Evolutionary conservation across 108 stramenopile genomes (phyloP), one percentile per base, ranked within the genome.

Genomic region (Skeletonema costatum): DNA sequence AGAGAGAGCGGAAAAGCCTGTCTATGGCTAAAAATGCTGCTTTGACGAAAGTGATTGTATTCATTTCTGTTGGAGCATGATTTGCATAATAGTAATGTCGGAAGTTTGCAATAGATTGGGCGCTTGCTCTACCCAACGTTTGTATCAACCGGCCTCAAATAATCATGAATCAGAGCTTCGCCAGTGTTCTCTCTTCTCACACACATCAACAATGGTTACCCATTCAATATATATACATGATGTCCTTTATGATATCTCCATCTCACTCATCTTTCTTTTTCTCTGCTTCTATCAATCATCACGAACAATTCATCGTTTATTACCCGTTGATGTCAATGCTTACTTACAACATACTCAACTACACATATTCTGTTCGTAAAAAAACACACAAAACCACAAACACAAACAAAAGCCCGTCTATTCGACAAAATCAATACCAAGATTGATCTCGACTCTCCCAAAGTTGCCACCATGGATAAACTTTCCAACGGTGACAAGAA

Each of bases 371-470:
- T 36, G 36, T 8, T 36, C 5, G 36, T 8, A 36, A 36, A 6
- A 36, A 36, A 32, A 29, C 58, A 59, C n/a, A 61, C 25, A 30
- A 33, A 30, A 63, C 5, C 11, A 36, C n/a, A 4, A n/a, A 36
- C 7, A 36, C 7, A 36, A 17, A 31, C 12, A 19, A 3, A 60
- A 70, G 70, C 82, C 38, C 72, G 68, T 58, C 76, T 83, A 21
- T 32, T 56, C 69, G 80, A 81, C 36, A 76, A 68, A 65, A 90
- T 92, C 79, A 93, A 93, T 77, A 38, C 77, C 13, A 81, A 77
- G 62, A 80, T 93, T 66, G 89, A 93, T 33, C 85, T 90, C 32
- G 88, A 89, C 35, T 77, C 81, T 3, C 71, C 73, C 56, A 93
- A 93, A 77, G 92, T 92, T 17, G 91, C 69, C 70, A 87, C 75